These are phyloP conservation scores for Phyllostachys edulis DNA, from an alignment of 176 grass and related monocot species.

Conservation along the genomic window DNA sequence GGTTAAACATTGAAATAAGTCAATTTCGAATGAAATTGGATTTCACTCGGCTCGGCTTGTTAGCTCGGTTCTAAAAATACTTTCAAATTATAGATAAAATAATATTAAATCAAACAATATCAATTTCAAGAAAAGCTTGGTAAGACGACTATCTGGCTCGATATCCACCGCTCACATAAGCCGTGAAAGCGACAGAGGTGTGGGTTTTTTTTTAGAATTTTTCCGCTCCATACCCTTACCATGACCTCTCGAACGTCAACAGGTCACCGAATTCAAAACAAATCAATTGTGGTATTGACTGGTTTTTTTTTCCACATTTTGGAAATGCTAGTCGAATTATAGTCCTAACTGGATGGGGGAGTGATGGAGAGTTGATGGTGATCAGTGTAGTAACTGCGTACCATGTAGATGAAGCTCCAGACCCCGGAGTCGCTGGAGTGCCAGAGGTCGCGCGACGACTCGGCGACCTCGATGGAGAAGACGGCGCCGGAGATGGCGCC, in stretches of 20 bases:
- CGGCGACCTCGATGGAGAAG: conserved; percentile 80
- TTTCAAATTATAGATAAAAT: no score
- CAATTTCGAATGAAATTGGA: no score
- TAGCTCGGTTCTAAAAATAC: no score
- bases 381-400: neutral
- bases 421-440: conserved; percentile 48
- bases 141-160: no score
- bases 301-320: neutral
- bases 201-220: neutral
- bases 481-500: conserved; percentile 93
- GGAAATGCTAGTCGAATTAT: neutral
- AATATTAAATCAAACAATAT: no score
- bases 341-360: neutral
- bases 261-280: neutral
- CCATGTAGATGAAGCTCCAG: conserved; percentile 72
- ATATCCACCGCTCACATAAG: no score
- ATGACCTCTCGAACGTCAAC: neutral
- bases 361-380: neutral
- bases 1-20: no score
- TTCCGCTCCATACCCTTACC: neutral
- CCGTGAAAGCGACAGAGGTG: neutral
- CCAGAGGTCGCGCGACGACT: conserved; percentile 79
- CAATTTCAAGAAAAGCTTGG: no score
- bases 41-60: no score
- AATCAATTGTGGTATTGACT: neutral